Percentiles rank a stretch among this genome's conserved stretches.
These are phyloP conservation scores for Rhizoclosmatium globosum DNA, from an alignment of 192 early-diverging fungal genomes.

Conservation along the genomic window DNA sequence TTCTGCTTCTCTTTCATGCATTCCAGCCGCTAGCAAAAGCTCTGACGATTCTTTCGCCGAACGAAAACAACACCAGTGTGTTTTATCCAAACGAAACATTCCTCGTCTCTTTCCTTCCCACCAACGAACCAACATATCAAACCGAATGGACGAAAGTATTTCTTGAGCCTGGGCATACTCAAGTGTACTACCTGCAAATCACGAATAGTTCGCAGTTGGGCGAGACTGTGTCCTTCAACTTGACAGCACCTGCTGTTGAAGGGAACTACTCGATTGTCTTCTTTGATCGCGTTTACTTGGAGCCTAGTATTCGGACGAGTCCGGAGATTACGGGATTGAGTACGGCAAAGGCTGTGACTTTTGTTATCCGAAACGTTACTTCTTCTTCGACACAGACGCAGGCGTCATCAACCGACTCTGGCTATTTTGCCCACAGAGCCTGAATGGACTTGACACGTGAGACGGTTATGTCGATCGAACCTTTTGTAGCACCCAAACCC, in stretches of 20 bases:
- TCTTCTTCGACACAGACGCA: too few species aligned
- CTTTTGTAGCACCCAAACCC: too few species aligned
- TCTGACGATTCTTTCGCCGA: slow-evolving; percentile 13
- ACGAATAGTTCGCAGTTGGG: not conserved
- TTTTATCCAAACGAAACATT: not conserved
- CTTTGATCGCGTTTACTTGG: slow-evolving; percentile 11
- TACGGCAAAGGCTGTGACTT: not conserved
- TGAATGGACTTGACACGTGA: too few species aligned
- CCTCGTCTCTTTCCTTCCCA: not conserved
- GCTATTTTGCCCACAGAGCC: too few species aligned
- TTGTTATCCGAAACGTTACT: not conserved
- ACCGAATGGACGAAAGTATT: not conserved
- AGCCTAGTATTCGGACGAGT: not conserved
- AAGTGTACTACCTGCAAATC: not conserved
- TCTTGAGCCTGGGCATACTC: not conserved
- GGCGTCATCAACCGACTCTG: too few species aligned
- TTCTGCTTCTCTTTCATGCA: not conserved
- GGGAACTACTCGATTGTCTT: slow-evolving; percentile 8
- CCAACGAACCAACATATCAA: not conserved
- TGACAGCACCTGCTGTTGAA: not conserved
- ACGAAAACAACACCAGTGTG: not conserved
- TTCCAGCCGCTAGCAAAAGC: not conserved
- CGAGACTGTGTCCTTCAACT: not conserved
- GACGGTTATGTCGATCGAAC: too few species aligned
- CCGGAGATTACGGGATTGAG: not conserved